A percentile compares a stretch with the other conserved stretches of the same genome.
Conservation (phyloP, 179 eudicot genomes). For the Nepenthes alata region DNA sequence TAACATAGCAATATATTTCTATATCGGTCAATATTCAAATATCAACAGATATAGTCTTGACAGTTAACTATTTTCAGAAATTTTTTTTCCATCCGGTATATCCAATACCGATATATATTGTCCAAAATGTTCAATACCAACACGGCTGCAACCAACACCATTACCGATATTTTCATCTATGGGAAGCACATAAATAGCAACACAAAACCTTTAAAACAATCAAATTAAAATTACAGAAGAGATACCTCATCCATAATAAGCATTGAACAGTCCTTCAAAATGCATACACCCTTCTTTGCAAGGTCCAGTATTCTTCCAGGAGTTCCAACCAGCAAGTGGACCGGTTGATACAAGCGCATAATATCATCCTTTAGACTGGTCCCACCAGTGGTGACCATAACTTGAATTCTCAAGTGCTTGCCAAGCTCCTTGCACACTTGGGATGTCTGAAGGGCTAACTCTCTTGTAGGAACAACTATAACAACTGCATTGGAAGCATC, state of each 20-base stretch:
- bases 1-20: too few relatives aligned
- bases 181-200: neutral
- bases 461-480: constrained; percentile 91
- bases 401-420: constrained; percentile 70
- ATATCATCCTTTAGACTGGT: constrained; percentile 88
- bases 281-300: constrained; percentile 58
- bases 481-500: constrained; percentile 42
- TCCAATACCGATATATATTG: too few relatives aligned
- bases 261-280: constrained; percentile 56
- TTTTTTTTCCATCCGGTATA: too few relatives aligned
- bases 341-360: constrained; percentile 90
- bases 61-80: too few relatives aligned
- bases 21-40: too few relatives aligned
- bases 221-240: neutral
- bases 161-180: neutral
- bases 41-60: too few relatives aligned
- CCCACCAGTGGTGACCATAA: constrained; percentile 95
- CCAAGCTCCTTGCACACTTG: constrained; percentile 98
- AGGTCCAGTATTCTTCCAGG: constrained; percentile 77
- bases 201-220: too few relatives aligned
- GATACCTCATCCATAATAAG: constrained; percentile 81
- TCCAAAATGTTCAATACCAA: too few relatives aligned
- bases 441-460: constrained; percentile 93
- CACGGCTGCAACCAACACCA: too few relatives aligned
- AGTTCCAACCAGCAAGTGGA: constrained; percentile 75